Conservation (phyloP, 192 early-diverging fungal species). For the Allomyces macrogynus region DNA sequence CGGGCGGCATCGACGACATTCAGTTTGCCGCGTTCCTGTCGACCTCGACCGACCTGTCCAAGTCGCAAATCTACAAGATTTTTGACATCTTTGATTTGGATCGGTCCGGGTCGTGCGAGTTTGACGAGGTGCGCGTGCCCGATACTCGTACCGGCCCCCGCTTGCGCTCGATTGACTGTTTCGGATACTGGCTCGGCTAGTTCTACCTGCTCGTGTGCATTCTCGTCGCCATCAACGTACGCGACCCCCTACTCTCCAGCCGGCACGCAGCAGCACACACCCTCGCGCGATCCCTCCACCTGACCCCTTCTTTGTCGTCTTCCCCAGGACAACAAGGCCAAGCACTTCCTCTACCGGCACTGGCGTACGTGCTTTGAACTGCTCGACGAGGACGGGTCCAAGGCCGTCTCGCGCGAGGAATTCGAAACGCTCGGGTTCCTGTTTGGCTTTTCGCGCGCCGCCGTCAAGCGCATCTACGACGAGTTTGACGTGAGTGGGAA, state of each 20-base stretch:
- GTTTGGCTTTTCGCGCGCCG: slow-evolving; percentile 17
- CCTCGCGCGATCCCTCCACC: background rate
- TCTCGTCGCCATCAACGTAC: slow-evolving; percentile 20
- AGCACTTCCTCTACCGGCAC: slow-evolving; percentile 25
- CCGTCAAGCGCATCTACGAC: slow-evolving; percentile 19
- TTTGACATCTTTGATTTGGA: slow-evolving; percentile 31
- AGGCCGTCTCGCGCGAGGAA: slow-evolving; percentile 17
- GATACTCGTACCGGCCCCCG: no score
- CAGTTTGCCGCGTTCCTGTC: slow-evolving; percentile 17
- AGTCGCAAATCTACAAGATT: slow-evolving; percentile 16
- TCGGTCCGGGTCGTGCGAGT: slow-evolving; percentile 22
- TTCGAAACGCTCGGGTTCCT: slow-evolving; percentile 24
- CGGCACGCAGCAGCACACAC: no score
- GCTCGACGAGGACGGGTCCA: slow-evolving; percentile 24
- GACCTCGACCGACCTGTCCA: slow-evolving; percentile 14
- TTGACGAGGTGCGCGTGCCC: slow-evolving; percentile 22
- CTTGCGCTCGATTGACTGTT: no score
- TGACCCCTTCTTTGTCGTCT: no score
- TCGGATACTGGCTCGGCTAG: no score
- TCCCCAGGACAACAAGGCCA: slow-evolving; percentile 7
- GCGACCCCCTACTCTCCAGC: no score
- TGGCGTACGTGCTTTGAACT: slow-evolving; percentile 29
- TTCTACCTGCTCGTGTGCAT: slow-evolving; percentile 27
- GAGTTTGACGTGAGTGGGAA: slow-evolving; percentile 25
- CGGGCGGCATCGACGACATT: slow-evolving; percentile 22